Conservation (phyloP, 495 filamentous ascomycete genomes). For the Lophium mytilinum region DNA sequence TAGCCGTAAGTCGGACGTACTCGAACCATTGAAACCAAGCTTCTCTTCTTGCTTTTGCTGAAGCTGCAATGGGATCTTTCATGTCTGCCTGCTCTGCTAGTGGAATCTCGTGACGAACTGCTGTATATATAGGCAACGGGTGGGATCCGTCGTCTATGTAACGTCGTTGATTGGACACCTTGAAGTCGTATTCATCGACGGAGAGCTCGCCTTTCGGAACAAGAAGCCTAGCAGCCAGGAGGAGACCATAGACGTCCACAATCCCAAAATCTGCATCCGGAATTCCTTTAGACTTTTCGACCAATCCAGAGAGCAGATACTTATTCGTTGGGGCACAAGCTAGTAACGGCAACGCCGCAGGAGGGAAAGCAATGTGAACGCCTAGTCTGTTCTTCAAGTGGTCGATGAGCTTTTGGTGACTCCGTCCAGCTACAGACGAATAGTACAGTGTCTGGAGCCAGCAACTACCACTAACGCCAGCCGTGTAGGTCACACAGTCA, state of each 20-base stretch:
- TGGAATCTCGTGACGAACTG: conserved; percentile 94
- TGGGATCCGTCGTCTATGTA: conserved; percentile 67
- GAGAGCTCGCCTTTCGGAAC: conserved; percentile 78
- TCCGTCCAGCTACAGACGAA: conserved; percentile 63
- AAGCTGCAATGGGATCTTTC: conserved; percentile 34
- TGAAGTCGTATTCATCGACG: conserved; percentile 68
- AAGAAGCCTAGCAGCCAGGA: conserved; percentile 73
- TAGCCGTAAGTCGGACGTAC: conserved; percentile 7
- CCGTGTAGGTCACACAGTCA: conserved; percentile 88
- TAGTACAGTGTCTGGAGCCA: conserved; percentile 89
- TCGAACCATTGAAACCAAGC: conserved; percentile 99
- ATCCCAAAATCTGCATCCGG: conserved; percentile 74
- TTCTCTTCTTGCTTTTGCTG: conserved; percentile 57
- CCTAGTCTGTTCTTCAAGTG: conserved; percentile 80
- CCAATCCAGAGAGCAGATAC: conserved; percentile 73
- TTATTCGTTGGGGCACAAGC: conserved; percentile 85
- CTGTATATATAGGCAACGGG: conserved; percentile 89
- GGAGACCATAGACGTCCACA: conserved; percentile 83
- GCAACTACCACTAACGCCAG: conserved; percentile 90
- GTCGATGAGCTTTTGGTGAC: conserved; percentile 59
- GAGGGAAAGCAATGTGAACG: conserved; percentile 87
- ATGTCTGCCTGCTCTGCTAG: conserved; percentile 33
- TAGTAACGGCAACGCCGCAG: conserved; percentile 65
- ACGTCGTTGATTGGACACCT: conserved; percentile 71
- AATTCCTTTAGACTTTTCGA: conserved; percentile 84